A percentile compares a stretch with the other conserved stretches of the same genome.
phyloP scores from a whole-genome alignment of 805 yeast genomes.

The Yamadazyma insecticola region DNA sequence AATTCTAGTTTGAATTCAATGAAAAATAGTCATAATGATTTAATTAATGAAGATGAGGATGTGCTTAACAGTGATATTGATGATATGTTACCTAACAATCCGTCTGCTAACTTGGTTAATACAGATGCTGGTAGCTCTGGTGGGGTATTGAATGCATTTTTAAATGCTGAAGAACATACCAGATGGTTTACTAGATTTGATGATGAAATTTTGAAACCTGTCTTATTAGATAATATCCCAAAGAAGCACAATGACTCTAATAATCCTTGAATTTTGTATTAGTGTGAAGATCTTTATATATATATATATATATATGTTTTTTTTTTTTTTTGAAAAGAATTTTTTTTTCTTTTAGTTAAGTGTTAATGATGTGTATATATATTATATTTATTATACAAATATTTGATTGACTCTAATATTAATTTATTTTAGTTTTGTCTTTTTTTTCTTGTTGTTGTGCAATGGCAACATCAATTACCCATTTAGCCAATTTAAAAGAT shows the following conservation, averaged over 20 bases:
- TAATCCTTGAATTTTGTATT: neutral
- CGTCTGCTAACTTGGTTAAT: constrained; percentile 1
- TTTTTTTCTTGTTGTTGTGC: constrained; percentile 35
- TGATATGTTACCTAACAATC: constrained; percentile 20
- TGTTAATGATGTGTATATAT: too few relatives aligned
- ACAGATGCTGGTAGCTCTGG: constrained; percentile 6
- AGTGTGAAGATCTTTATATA: neutral
- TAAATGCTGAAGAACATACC: constrained; percentile 66
- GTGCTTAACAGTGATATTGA: constrained; percentile 29
- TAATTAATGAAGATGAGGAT: constrained; percentile 17
- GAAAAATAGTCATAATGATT: constrained; percentile 15
- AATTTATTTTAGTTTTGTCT: too few relatives aligned
- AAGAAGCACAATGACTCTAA: constrained; percentile 12
- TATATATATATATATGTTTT: neutral
- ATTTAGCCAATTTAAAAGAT: constrained; percentile 63
- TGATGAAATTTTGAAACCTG: constrained; percentile 90
- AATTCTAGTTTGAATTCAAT: constrained; percentile 20
- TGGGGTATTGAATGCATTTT: constrained; percentile 37
- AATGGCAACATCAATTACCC: constrained; percentile 65
- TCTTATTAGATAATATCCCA: constrained; percentile 62
- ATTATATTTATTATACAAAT: too few relatives aligned
- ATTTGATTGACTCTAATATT: too few relatives aligned
- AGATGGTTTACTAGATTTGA: constrained; percentile 93
- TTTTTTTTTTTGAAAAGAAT: too few relatives aligned
- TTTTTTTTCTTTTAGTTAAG: too few relatives aligned